Percentiles rank a stretch among this genome's conserved stretches.
Evolutionary conservation across 495 filamentous ascomycete species (phyloP).

Genomic region (Talaromyces proteolyticus): DNA sequence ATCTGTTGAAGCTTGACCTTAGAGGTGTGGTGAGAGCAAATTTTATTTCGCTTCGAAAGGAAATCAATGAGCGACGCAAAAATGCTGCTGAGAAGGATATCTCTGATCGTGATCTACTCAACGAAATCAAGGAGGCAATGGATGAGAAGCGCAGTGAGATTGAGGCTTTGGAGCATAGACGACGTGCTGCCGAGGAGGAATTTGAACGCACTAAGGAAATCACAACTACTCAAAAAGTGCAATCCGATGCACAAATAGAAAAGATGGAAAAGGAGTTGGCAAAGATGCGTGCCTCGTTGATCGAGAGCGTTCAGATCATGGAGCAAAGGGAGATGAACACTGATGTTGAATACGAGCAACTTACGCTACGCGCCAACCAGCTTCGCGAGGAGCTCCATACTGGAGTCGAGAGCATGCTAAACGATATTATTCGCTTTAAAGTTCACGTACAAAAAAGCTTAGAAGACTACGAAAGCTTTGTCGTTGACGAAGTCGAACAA

Average conservation of each 20-base stretch:
- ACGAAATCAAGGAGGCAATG: conserved; percentile 88
- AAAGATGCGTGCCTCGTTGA: conserved; percentile 79
- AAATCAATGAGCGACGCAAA: conserved; percentile 81
- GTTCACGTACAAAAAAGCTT: conserved; percentile 88
- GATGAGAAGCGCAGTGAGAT: conserved; percentile 91
- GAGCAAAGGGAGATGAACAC: conserved; percentile 96
- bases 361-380: conserved; percentile 74
- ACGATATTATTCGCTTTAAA: conserved; percentile 98
- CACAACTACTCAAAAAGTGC: conserved; percentile 78
- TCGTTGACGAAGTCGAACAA: conserved; percentile 83
- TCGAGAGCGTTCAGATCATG: conserved; percentile 86
- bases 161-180: conserved; percentile 80
- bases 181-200: conserved; percentile 82
- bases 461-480: conserved; percentile 89
- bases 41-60: conserved; percentile 73
- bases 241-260: conserved; percentile 88
- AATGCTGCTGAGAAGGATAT: conserved; percentile 78
- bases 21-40: conserved; percentile 72
- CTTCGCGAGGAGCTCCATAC: conserved; percentile 92
- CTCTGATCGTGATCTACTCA: conserved; percentile 84
- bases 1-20: conserved; percentile 81
- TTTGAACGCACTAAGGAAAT: conserved; percentile 91
- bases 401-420: conserved; percentile 91
- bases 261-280: conserved; percentile 96
- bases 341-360: conserved; percentile 93